Conservation (phyloP, 345 rosid species). For the Eucalyptus cloeziana region DNA sequence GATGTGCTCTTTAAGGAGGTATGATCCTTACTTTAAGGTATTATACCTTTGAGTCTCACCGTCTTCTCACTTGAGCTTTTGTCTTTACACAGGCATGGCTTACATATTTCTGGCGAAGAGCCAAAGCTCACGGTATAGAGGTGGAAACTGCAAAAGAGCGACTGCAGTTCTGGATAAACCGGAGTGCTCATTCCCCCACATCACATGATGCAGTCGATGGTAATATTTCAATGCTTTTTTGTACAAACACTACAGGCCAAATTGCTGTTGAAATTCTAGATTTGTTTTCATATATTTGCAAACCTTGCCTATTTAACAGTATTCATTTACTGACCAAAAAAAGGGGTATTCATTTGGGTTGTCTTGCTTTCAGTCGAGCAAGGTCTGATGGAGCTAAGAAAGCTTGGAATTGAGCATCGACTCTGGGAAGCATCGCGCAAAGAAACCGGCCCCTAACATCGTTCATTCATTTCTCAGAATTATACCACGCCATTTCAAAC, state of each 20-base stretch:
- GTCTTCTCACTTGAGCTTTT: background rate
- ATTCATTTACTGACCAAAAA: background rate
- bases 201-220: slow-evolving; percentile 90
- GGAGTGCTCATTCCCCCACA: slow-evolving; percentile 68
- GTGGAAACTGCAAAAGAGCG: slow-evolving; percentile 67
- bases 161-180: slow-evolving; percentile 76
- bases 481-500: background rate
- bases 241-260: no score
- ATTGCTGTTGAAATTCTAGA: background rate
- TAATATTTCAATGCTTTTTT: slow-evolving; percentile 1
- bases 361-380: slow-evolving; percentile 50
- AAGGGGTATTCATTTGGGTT: background rate
- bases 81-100: slow-evolving; percentile 74
- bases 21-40: background rate
- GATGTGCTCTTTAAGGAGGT: slow-evolving; percentile 99
- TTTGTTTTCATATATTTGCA: background rate
- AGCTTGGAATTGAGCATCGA: slow-evolving; percentile 71
- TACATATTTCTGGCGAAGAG: slow-evolving; percentile 98
- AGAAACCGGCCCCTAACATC: slow-evolving; percentile 12
- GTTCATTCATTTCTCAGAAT: background rate
- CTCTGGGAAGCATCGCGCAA: slow-evolving; percentile 90
- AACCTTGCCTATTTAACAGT: background rate
- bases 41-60: background rate
- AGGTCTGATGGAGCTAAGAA: slow-evolving; percentile 81
- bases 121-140: slow-evolving; percentile 67